These are phyloP conservation scores for Huntiella bhutanensis DNA, from an alignment of 2,329 filamentous ascomycete genomes.

Conservation along the genomic window DNA sequence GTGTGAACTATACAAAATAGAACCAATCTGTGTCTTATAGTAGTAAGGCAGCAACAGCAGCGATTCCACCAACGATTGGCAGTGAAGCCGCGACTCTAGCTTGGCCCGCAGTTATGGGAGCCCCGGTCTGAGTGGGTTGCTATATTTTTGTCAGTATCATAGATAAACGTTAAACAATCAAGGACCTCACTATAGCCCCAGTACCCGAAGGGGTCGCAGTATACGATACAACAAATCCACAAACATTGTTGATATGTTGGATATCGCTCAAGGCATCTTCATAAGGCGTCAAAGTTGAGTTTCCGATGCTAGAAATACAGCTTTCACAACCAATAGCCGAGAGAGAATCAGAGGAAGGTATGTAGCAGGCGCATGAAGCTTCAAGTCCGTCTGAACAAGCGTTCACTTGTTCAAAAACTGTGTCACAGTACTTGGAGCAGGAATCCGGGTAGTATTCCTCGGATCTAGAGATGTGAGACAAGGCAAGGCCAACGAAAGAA, in stretches of 20 bases:
- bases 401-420: slow-evolving; percentile 7
- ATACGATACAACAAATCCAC: slow-evolving; percentile 1
- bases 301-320: slow-evolving; percentile 3
- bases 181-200: neutral
- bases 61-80: neutral
- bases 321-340: slow-evolving; percentile 5
- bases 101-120: slow-evolving; percentile 5
- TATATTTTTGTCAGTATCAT: neutral
- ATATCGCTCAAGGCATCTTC: slow-evolving; percentile 4
- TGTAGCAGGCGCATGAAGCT: slow-evolving; percentile 4
- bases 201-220: neutral
- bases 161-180: neutral
- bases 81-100: neutral
- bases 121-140: neutral
- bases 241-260: slow-evolving; percentile 7
- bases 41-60: neutral
- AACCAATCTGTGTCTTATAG: neutral
- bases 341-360: slow-evolving; percentile 3
- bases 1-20: too few relatives aligned
- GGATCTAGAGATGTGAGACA: neutral
- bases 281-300: neutral
- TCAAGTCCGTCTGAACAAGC: neutral
- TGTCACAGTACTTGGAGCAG: slow-evolving; percentile 5
- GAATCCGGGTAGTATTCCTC: slow-evolving; percentile 1
- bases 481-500: neutral